Evolutionary conservation across 2,329 filamentous ascomycete species (phyloP).

Genomic region (Trichoderma atrobrunneum): DNA sequence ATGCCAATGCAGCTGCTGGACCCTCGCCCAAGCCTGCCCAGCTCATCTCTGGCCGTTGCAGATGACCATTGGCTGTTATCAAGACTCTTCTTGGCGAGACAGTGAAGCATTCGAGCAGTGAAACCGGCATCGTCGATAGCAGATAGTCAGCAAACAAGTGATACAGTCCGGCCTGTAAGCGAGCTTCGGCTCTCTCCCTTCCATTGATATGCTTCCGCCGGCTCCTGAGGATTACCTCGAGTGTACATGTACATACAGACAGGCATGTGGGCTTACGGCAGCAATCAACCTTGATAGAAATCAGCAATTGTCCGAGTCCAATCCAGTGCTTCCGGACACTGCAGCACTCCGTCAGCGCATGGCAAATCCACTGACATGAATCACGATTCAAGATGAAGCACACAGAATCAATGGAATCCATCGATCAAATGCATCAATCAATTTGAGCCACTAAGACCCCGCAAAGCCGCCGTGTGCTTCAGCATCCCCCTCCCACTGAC

Average conservation of each 20-base stretch:
- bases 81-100: neutral
- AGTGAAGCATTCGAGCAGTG: neutral
- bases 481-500: slow-evolving; percentile 24
- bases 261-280: slow-evolving; percentile 3
- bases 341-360: neutral
- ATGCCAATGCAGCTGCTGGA: neutral
- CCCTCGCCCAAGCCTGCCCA: neutral
- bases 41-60: neutral
- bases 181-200: neutral
- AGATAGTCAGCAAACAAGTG: neutral
- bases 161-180: neutral
- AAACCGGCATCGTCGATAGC: neutral
- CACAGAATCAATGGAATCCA: neutral
- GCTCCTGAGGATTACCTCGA: neutral
- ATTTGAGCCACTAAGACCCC: slow-evolving; percentile 32
- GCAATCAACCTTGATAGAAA: neutral
- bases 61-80: neutral
- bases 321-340: neutral
- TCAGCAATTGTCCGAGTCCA: neutral
- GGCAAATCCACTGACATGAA: neutral
- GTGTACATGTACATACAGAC: neutral
- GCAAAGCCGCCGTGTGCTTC: slow-evolving; percentile 31
- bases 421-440: neutral
- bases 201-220: neutral
- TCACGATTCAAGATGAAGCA: neutral